Percentiles rank a stretch among this genome's conserved stretches.
phyloP scores from a whole-genome alignment of 208 protist species.

The Leptomonas pyrrhocoris region DNA sequence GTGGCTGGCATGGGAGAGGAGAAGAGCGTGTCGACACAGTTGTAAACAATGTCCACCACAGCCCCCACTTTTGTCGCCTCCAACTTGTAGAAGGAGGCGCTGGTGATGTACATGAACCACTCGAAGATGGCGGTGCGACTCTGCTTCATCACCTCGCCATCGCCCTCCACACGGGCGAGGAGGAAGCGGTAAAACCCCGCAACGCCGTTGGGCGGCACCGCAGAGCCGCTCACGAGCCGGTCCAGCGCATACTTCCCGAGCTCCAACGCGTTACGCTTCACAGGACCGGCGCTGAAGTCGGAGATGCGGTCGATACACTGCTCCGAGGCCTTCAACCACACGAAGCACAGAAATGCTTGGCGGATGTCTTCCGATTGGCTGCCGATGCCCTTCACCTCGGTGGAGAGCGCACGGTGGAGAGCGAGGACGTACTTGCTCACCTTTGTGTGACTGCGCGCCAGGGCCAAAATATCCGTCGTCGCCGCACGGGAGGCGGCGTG shows the following conservation, averaged over 20 bases:
- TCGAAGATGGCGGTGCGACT: slow-evolving; percentile 55
- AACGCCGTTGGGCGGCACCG: slow-evolving; percentile 47
- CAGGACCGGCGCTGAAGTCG: slow-evolving; percentile 10
- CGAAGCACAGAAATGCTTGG: slow-evolving; percentile 48
- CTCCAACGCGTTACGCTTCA: slow-evolving; percentile 52
- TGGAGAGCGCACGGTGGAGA: slow-evolving; percentile 55
- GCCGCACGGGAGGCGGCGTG: slow-evolving; percentile 36
- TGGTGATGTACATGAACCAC: slow-evolving; percentile 69
- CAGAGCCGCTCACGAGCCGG: slow-evolving; percentile 58
- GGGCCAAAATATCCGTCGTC: slow-evolving; percentile 27
- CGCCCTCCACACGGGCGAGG: slow-evolving; percentile 30
- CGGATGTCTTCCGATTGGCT: slow-evolving; percentile 44
- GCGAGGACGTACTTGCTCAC: slow-evolving; percentile 59
- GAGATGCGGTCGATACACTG: slow-evolving; percentile 27
- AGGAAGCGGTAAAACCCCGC: slow-evolving; percentile 48
- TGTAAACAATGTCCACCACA: slow-evolving; percentile 52
- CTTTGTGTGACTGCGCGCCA: slow-evolving; percentile 25
- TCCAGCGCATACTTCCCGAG: slow-evolving; percentile 61
- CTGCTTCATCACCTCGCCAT: slow-evolving; percentile 32
- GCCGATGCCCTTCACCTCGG: slow-evolving; percentile 41
- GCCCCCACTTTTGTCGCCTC: slow-evolving; percentile 35
- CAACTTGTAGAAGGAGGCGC: slow-evolving; percentile 38
- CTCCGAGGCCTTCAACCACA: slow-evolving; percentile 67
- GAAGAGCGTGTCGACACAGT: slow-evolving; percentile 48
- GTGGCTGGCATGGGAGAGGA: slow-evolving; percentile 42